Evolutionary conservation across 2,329 filamentous ascomycete species (phyloP), one percentile per base, ranked within the genome.

Genomic region (Fusarium staphyleae): DNA sequence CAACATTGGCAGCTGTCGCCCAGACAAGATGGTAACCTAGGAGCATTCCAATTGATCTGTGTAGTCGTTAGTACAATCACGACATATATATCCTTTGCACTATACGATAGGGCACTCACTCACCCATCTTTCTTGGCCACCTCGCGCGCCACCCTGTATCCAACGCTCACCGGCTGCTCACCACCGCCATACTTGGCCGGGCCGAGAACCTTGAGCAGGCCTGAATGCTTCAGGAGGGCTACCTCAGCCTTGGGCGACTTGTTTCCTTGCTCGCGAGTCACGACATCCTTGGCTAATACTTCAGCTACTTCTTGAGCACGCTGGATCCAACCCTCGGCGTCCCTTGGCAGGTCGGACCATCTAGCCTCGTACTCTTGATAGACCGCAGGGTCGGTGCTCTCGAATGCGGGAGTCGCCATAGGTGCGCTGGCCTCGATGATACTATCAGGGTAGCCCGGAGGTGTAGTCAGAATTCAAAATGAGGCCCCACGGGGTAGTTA

Each of bases 1-100:
- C 81, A 0, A 87, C 74, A 52, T 81, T 82, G 13, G 83, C 83
- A 0, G 82, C 87, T 0, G 78, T 83, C 0, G 81, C 84, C 85
- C 85, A 88, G 7, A 87, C 74, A 4, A 88, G 73, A 62, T 88
- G 85, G 60, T 88, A 88, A 1, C 83, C 85, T 0, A 88, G 74
- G 0, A 88, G 76, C 84, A 87, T 87, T 2, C 85, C 86, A 26
- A 88, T 74, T 1, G 82, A 86, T 1, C 77, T 80, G 8, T 11
- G 15, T 1, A n/a, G 2, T 3, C 10, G 10, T 2, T 43, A 3
- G 40, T n/a, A 58, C 24, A 8, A 9, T n/a, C 7, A 0, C 5
- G 28, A 13, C 12, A 29, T 10, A 6, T 10, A 29, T 22, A 6
- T 22, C 19, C 19, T n/a, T n/a, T 6, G 24, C 24, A 28, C 11